Evolutionary conservation across 495 filamentous ascomycete species (phyloP).

Genomic region (Cercophora newfieldiana): DNA sequence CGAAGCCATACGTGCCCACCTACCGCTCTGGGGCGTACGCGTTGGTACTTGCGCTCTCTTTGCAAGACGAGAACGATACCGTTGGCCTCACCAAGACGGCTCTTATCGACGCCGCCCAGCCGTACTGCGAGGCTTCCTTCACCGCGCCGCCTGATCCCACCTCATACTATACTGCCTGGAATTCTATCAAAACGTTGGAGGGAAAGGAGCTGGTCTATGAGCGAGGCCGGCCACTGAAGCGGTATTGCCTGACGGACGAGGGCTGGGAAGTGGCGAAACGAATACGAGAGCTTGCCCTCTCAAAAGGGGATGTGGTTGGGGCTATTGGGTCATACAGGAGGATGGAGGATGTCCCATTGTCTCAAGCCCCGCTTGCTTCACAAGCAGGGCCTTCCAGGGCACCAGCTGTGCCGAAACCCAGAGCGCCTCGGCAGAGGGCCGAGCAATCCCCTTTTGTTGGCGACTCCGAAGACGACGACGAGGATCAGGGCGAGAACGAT

Average conservation of each 20-base stretch:
- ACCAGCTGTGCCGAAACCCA: neutral
- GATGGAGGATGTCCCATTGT: neutral
- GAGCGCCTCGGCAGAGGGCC: neutral
- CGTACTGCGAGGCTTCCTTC: conserved; percentile 73
- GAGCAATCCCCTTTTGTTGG: neutral
- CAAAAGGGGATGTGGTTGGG: neutral
- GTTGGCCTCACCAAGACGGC: conserved; percentile 66
- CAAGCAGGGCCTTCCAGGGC: neutral
- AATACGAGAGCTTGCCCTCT: conserved; percentile 49
- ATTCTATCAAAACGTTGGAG: conserved; percentile 75
- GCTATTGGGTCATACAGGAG: neutral
- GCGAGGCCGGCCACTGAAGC: conserved; percentile 65
- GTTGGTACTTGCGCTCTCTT: conserved; percentile 66
- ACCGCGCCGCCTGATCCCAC: conserved; percentile 65
- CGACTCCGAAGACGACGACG: conserved; percentile 10
- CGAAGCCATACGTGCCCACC: conserved; percentile 69
- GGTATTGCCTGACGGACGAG: conserved; percentile 72
- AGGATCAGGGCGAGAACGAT: neutral
- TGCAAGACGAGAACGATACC: conserved; percentile 54
- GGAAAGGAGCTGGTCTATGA: conserved; percentile 76
- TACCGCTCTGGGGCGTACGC: conserved; percentile 75
- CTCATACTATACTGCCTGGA: conserved; percentile 81
- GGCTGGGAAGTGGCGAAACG: conserved; percentile 76
- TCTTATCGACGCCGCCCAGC: conserved; percentile 69
- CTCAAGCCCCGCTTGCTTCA: neutral